These are phyloP conservation scores for Chlorella variabilis DNA, from an alignment of 163 green algal genomes.

Conservation along the genomic window DNA sequence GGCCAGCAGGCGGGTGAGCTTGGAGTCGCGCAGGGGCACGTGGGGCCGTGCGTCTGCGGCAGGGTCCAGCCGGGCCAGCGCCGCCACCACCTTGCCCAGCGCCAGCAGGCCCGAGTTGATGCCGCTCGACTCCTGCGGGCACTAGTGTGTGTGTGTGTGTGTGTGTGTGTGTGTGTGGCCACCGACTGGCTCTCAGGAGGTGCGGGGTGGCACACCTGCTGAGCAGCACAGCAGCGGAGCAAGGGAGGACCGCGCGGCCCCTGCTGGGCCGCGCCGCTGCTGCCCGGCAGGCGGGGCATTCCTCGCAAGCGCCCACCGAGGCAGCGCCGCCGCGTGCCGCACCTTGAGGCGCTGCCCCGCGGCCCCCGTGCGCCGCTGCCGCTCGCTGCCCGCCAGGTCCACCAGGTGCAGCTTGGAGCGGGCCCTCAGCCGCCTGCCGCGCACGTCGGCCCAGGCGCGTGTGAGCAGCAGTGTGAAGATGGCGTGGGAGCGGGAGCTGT, in stretches of 20 bases:
- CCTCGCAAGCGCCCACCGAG: too few relatives aligned
- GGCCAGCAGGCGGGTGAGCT: constrained; percentile 88
- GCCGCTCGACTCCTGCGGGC: constrained; percentile 80
- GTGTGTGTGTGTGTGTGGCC: too few relatives aligned
- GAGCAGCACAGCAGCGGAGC: too few relatives aligned
- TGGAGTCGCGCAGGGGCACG: constrained; percentile 83
- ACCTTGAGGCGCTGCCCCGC: constrained; percentile 42
- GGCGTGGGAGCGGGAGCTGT: constrained; percentile 69
- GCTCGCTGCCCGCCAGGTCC: constrained; percentile 78
- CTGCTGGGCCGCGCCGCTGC: too few relatives aligned
- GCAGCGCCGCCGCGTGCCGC: too few relatives aligned
- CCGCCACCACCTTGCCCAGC: constrained; percentile 78
- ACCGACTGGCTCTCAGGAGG: too few relatives aligned
- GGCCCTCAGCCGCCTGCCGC: background rate
- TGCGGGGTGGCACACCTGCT: too few relatives aligned
- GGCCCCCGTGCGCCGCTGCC: constrained; percentile 44
- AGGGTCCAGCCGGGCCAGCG: constrained; percentile 20
- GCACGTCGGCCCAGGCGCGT: background rate
- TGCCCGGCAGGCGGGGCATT: too few relatives aligned
- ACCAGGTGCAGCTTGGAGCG: constrained; percentile 86
- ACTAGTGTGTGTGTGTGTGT: too few relatives aligned
- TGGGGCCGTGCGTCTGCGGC: too few relatives aligned
- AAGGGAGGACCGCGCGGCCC: too few relatives aligned
- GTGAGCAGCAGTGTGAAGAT: constrained; percentile 36
- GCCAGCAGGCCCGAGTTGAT: constrained; percentile 95